Percentiles rank a stretch among this genome's conserved stretches.
Conservation (phyloP, 768 basidiomycete species). For the Boletus vermiculosoides region DNA sequence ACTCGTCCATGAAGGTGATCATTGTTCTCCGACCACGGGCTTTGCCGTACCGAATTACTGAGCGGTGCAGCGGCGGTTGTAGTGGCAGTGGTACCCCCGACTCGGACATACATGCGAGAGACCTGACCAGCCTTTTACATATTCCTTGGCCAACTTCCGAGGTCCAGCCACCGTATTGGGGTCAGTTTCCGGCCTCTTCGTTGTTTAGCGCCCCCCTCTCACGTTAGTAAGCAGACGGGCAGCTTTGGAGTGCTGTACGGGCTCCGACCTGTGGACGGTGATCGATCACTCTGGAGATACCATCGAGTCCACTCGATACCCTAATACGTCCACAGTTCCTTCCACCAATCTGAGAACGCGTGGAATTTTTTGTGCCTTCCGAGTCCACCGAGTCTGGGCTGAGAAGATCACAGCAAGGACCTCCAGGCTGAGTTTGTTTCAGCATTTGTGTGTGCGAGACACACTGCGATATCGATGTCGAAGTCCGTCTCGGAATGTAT, state of each 20-base stretch:
- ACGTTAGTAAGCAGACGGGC: neutral
- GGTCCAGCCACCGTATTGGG: neutral
- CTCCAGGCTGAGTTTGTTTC: neutral
- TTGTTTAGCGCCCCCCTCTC: neutral
- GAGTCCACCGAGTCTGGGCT: neutral
- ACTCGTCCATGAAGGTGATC: neutral
- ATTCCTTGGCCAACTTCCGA: neutral
- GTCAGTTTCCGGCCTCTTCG: neutral
- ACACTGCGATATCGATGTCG: neutral
- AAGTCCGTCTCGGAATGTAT: neutral
- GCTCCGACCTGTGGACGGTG: neutral
- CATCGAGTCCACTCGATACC: neutral
- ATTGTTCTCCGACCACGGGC: neutral
- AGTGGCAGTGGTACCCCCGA: neutral
- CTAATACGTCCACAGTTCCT: neutral
- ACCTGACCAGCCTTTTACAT: neutral
- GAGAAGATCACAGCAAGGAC: conserved; percentile 1
- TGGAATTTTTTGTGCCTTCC: neutral
- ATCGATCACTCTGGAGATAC: neutral
- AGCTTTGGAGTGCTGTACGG: neutral
- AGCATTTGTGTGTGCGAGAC: neutral
- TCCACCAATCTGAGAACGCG: conserved; percentile 1
- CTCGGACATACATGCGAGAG: neutral
- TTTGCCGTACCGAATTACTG: neutral
- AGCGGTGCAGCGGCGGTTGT: neutral